A percentile compares a stretch with the other conserved stretches of the same genome.
These are phyloP conservation scores for Candida lessepsii DNA, from an alignment of 805 yeast genomes.

Conservation along the genomic window DNA sequence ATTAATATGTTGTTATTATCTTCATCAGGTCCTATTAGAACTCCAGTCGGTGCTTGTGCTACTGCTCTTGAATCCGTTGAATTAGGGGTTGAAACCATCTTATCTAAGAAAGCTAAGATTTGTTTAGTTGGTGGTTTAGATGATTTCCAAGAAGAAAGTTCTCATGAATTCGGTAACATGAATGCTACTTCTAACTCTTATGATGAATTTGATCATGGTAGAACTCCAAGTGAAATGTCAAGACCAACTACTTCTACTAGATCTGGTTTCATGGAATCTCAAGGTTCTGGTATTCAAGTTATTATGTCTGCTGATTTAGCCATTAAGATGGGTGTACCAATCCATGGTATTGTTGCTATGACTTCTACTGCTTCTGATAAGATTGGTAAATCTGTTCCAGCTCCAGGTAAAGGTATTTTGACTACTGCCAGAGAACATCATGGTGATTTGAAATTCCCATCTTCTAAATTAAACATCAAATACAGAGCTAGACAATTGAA, in stretches of 20 bases:
- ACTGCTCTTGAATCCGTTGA: slow-evolving; percentile 98
- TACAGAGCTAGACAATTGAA: slow-evolving; percentile 92
- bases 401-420: slow-evolving; percentile 99
- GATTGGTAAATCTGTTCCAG: slow-evolving; percentile 98
- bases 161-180: slow-evolving; percentile 97
- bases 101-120: slow-evolving; percentile 92
- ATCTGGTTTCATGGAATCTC: slow-evolving; percentile 99
- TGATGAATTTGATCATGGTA: slow-evolving; percentile 89
- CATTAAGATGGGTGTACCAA: slow-evolving; percentile 97
- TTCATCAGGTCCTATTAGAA: slow-evolving; percentile 97
- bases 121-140: slow-evolving; percentile 99
- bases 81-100: slow-evolving; percentile 89
- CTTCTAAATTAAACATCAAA: slow-evolving; percentile 81
- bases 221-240: slow-evolving; percentile 98
- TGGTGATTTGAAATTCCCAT: slow-evolving; percentile 71
- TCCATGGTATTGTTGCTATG: slow-evolving; percentile 91
- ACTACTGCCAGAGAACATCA: slow-evolving; percentile 96
- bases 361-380: slow-evolving; percentile 97
- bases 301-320: slow-evolving; percentile 95
- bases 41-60: slow-evolving; percentile 99
- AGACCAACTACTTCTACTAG: slow-evolving; percentile 97
- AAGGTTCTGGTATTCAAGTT: slow-evolving; percentile 98
- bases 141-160: slow-evolving; percentile 99
- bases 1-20: slow-evolving; percentile 96
- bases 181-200: slow-evolving; percentile 92